phyloP scores from a whole-genome alignment of 202 grass and related monocot species.

The Brachypodium distachyon region DNA sequence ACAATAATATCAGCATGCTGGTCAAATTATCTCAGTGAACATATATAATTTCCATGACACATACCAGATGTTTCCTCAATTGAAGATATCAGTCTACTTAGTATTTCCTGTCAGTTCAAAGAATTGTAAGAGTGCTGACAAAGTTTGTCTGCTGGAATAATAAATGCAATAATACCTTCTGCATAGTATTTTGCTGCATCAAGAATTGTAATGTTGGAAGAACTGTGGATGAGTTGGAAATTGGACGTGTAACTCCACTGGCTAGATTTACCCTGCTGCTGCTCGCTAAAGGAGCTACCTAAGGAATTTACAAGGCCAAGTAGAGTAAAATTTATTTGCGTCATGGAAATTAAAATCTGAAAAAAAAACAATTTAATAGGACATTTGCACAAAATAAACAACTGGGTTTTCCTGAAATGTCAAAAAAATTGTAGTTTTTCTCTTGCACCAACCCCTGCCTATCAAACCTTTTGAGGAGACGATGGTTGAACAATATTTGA shows the following conservation, averaged over 20 bases:
- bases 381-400: not conserved
- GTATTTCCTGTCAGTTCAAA: slow-evolving; percentile 63
- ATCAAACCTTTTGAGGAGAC: not conserved
- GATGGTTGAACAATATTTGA: not conserved
- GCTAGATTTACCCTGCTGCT: slow-evolving; percentile 30
- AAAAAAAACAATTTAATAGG: not conserved
- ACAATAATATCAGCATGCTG: slow-evolving; percentile 25
- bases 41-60: slow-evolving; percentile 12
- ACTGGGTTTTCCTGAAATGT: not conserved
- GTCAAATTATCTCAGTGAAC: slow-evolving; percentile 6
- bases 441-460: not conserved
- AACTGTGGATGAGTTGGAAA: slow-evolving; percentile 31
- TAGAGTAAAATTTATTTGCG: slow-evolving; percentile 15
- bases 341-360: not conserved
- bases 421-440: not conserved
- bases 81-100: slow-evolving; percentile 74
- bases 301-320: slow-evolving; percentile 14
- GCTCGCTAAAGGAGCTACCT: slow-evolving; percentile 49
- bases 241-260: slow-evolving; percentile 24
- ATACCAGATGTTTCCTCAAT: slow-evolving; percentile 73
- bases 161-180: slow-evolving; percentile 51
- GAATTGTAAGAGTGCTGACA: slow-evolving; percentile 5
- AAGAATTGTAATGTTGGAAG: slow-evolving; percentile 73
- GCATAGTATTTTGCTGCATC: slow-evolving; percentile 88
- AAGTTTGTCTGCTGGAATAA: not conserved